These are phyloP conservation scores for Sisymbrium altissimum DNA, from an alignment of 345 rosid genomes.

Conservation along the genomic window DNA sequence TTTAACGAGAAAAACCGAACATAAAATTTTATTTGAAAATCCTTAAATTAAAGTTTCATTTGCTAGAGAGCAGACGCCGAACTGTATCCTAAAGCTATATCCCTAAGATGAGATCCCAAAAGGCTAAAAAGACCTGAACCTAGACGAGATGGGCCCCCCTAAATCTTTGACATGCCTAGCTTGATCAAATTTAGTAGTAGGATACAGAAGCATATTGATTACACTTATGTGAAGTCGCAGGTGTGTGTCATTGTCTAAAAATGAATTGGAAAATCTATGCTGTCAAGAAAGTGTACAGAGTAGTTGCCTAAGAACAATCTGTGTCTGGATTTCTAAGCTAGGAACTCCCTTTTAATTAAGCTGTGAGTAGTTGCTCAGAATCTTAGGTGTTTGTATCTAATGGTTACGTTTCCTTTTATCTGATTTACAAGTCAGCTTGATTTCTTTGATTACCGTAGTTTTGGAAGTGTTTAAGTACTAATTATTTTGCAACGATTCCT, in stretches of 20 bases:
- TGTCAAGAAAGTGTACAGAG: not conserved
- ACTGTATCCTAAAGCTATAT: not conserved
- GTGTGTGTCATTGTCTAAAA: not conserved
- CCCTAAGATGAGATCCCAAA: too few species aligned
- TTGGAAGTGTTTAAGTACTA: not conserved
- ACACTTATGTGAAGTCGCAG: not conserved
- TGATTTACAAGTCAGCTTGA: not conserved
- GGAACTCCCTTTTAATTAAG: not conserved
- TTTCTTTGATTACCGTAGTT: not conserved
- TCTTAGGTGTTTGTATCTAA: not conserved
- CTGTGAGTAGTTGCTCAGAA: constrained; percentile 2
- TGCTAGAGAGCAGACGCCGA: too few species aligned
- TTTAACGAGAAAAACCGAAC: too few species aligned
- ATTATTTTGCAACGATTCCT: not conserved
- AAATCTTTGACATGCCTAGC: not conserved
- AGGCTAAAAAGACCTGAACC: too few species aligned
- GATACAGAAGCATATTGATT: not conserved
- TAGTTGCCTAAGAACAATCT: not conserved
- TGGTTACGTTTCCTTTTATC: not conserved
- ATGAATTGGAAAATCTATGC: not conserved
- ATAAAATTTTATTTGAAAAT: too few species aligned
- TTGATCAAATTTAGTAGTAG: not conserved
- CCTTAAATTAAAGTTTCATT: too few species aligned
- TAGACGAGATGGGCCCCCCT: not conserved
- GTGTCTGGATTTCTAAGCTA: not conserved